Base-by-base conservation (phyloP, 768 basidiomycete species). In the Lactarius akahatsu region DNA sequence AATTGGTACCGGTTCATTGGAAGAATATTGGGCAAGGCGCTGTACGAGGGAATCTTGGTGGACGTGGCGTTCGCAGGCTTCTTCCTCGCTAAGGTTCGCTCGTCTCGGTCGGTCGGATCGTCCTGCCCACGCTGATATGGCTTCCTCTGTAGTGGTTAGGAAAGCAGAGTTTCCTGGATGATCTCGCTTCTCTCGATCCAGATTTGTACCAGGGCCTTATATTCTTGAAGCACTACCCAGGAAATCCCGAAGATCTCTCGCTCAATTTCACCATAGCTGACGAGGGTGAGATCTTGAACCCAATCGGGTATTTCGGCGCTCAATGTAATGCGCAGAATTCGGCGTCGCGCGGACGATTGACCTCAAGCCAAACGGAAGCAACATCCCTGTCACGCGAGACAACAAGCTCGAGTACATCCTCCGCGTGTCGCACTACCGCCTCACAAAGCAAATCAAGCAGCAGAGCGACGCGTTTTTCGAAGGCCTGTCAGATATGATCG, bases 51-150 rank as follows among this genome's bases (percentile, higher is more conserved):
- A 1, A 97, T 98, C 56, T 80, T 99, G 8, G 88, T 96, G 18
- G 94, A 98, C 69, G 94, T 98, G 2, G 91, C 90, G 0, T 98
- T 98, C 75, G 96, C 97, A 3, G 86, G 88, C 2, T 99, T 98
- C 81, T 98, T 98, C 82, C 81, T 97, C 62, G 86, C 91, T 8
- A 95, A 94, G 83, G 87, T 90, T 60, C 40, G 77, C 71, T 20
- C 20, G 3, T 9, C 13, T 43, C 36, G 0, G 47, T 55, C n/a
- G 13, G 16, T 59, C 23, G 1, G n/a, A 18, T 38, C 32, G 7
- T 9, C 13, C 23, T 16, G 41, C 13, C 43, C 34, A 36, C n/a
- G 57, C 47, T 55, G 3, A 60, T 38, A 32, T 18, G 16, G 30
- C 45, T 66, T 4, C 65, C 11, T 61, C 43, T 47, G 7, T 71